phyloP scores from a whole-genome alignment of 1,139 yeast genomes.

The Pichia sp. region DNA sequence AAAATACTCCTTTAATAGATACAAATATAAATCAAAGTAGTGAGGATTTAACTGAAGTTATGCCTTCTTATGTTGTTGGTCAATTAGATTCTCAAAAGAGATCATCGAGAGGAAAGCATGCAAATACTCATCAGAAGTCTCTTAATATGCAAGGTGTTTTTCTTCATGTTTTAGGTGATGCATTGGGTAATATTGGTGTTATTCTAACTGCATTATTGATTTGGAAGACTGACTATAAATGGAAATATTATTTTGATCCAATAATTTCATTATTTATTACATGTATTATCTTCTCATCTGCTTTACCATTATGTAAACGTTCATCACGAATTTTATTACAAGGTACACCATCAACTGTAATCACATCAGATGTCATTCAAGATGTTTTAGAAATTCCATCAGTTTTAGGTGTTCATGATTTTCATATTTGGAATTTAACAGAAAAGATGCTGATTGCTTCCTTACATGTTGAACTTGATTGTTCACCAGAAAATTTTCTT shows the following conservation, averaged over 20 bases:
- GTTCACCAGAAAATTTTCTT: conserved; percentile 60
- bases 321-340: conserved; percentile 85
- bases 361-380: conserved; percentile 66
- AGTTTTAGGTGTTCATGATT: conserved; percentile 83
- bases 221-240: conserved; percentile 86
- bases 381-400: conserved; percentile 64
- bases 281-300: conserved; percentile 80
- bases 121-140: conserved; percentile 37
- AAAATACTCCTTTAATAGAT: conserved; percentile 5
- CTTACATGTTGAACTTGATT: conserved; percentile 71
- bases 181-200: conserved; percentile 92
- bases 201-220: conserved; percentile 83
- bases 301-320: conserved; percentile 81
- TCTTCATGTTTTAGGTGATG: conserved; percentile 92
- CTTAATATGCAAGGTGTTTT: conserved; percentile 97
- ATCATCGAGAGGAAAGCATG: conserved; percentile 1
- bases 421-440: conserved; percentile 94
- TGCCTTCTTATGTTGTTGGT: conserved; percentile 30
- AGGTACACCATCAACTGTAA: conserved; percentile 81
- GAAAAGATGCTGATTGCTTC: conserved; percentile 87
- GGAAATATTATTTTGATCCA: conserved; percentile 88
- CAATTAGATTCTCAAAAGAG: conserved; percentile 14
- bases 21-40: conserved; percentile 12
- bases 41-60: conserved; percentile 27
- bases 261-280: conserved; percentile 80